Evolutionary conservation across 306 rosid genomes (phyloP).

Genomic region (Fragaria iinumae): DNA sequence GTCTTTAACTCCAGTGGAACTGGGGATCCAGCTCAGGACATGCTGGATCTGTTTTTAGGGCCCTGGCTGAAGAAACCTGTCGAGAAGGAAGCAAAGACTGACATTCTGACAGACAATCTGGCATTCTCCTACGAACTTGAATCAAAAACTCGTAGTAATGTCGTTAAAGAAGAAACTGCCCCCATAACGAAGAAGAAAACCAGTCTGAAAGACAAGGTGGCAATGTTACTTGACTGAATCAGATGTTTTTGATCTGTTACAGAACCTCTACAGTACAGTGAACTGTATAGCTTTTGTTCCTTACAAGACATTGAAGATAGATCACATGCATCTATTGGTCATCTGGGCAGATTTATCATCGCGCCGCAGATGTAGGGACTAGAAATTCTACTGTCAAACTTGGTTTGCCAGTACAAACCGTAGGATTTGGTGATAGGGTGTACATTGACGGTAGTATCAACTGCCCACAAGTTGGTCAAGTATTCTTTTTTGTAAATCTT

Average conservation of each 20-base stretch:
- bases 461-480: constrained; percentile 4
- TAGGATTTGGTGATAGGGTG: not conserved
- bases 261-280: not conserved
- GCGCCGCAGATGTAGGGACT: not conserved
- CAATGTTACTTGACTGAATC: constrained; percentile 52
- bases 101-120: constrained; percentile 27
- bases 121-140: constrained; percentile 32
- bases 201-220: constrained; percentile 67
- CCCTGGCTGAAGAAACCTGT: constrained; percentile 58
- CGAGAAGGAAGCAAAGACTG: constrained; percentile 38
- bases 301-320: not conserved
- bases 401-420: not conserved
- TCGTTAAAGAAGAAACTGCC: constrained; percentile 36
- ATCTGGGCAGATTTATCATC: constrained; percentile 1
- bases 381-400: not conserved
- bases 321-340: not conserved
- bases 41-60: constrained; percentile 78
- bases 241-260: constrained; percentile 16
- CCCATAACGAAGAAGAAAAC: constrained; percentile 52
- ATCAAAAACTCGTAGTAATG: constrained; percentile 32
- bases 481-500: constrained; percentile 4
- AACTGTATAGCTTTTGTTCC: not conserved
- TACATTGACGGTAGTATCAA: not conserved
- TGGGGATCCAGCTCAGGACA: constrained; percentile 73
- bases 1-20: constrained; percentile 26